A percentile compares a stretch with the other conserved stretches of the same genome.
phyloP scores from a whole-genome alignment of 2,329 filamentous ascomycete species.

The Alternaria brassicae region DNA sequence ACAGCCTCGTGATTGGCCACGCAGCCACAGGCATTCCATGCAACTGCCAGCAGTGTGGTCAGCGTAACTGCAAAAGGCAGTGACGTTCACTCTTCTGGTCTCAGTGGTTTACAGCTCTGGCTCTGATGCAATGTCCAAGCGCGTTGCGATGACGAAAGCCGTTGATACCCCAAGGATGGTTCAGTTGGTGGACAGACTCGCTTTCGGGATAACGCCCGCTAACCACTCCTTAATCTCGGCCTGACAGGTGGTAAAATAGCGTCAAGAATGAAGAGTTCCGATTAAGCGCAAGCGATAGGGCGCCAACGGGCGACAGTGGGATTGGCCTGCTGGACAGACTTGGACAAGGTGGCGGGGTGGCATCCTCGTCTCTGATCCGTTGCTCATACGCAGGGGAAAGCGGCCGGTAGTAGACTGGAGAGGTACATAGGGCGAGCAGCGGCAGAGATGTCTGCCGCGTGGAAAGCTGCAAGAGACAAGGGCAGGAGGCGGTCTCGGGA shows the following conservation, averaged over 20 bases:
- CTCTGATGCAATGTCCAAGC: conserved; percentile 24
- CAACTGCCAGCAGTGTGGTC: conserved; percentile 12
- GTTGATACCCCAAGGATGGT: conserved; percentile 19
- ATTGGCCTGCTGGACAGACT: conserved; percentile 34
- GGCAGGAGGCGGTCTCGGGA: conserved; percentile 24
- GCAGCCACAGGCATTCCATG: conserved; percentile 7
- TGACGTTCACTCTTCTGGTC: conserved; percentile 6
- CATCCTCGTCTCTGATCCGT: conserved; percentile 33
- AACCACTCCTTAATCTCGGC: conserved; percentile 50
- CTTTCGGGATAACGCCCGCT: conserved; percentile 39
- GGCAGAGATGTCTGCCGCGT: conserved; percentile 27
- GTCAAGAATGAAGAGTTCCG: conserved; percentile 27
- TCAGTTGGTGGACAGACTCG: conserved; percentile 19
- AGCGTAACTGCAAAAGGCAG: conserved; percentile 14
- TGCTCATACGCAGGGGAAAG: conserved; percentile 39
- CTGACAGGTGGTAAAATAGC: conserved; percentile 30
- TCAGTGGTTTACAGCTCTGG: conserved; percentile 13
- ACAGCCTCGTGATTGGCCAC: conserved; percentile 22
- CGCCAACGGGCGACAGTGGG: conserved; percentile 43
- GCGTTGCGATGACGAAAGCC: conserved; percentile 29
- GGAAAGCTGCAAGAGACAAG: conserved; percentile 27
- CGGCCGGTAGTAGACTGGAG: conserved; percentile 30
- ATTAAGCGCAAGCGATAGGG: conserved; percentile 44
- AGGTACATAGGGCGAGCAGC: conserved; percentile 24
- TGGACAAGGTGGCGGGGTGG: conserved; percentile 35